Percentiles rank a stretch among this genome's conserved stretches.
Conservation (phyloP, 2,329 filamentous ascomycete species). For the Arthrobotrys megalospora region DNA sequence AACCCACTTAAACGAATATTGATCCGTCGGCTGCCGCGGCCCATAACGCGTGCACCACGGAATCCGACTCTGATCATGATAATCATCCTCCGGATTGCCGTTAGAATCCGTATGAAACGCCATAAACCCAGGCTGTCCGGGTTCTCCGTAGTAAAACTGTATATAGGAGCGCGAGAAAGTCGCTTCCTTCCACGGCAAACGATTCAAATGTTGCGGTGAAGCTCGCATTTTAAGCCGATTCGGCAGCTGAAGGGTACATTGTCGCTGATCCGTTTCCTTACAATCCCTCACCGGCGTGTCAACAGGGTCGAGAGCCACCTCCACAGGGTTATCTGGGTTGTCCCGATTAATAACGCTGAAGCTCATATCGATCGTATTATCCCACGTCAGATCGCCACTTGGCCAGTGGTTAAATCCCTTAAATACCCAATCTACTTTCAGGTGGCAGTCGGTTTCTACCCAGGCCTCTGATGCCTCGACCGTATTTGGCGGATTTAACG, state of each 20-base stretch:
- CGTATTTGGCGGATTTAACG: not conserved
- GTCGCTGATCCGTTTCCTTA: not conserved
- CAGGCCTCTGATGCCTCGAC: not conserved
- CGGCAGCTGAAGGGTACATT: not conserved
- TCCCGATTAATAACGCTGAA: not conserved
- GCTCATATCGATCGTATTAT: not conserved
- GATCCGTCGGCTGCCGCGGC: not conserved
- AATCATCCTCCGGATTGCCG: constrained; percentile 17
- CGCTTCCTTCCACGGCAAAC: not conserved
- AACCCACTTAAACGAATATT: not conserved
- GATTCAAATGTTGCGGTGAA: constrained; percentile 5
- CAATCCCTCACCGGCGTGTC: not conserved
- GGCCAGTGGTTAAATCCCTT: not conserved
- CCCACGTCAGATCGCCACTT: not conserved
- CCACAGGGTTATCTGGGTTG: not conserved
- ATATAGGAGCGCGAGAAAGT: constrained; percentile 19
- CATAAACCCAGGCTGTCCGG: not conserved
- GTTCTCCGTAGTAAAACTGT: constrained; percentile 15
- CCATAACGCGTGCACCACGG: not conserved
- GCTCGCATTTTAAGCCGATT: not conserved
- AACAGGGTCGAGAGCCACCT: no score
- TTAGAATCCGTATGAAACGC: constrained; percentile 34
- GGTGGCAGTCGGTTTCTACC: not conserved
- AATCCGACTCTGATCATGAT: not conserved
- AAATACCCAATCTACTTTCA: not conserved